A percentile compares a stretch with the other conserved stretches of the same genome.
phyloP scores from a whole-genome alignment of 495 filamentous ascomycete species.

The Talaromyces ruber region DNA sequence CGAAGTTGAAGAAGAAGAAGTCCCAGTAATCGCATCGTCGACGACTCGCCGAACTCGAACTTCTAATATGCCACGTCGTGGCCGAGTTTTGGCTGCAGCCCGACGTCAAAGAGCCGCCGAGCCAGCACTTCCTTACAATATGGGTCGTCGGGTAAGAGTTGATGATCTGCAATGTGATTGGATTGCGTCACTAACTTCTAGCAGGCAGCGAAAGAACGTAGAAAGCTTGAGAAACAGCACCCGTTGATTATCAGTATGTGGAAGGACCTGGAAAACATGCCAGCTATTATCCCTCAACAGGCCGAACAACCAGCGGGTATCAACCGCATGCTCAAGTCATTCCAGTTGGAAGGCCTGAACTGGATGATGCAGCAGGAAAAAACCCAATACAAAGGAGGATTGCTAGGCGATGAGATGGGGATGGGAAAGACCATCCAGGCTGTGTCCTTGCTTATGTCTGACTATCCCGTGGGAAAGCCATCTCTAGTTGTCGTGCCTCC shows the following conservation, averaged over 20 bases:
- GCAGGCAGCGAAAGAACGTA: constrained; percentile 41
- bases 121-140: constrained; percentile 8
- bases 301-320: constrained; percentile 74
- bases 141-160: constrained; percentile 27
- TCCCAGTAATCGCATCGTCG: background rate
- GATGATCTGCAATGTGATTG: background rate
- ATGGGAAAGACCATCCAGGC: constrained; percentile 99
- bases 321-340: constrained; percentile 73
- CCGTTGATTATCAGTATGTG: constrained; percentile 77
- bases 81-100: background rate
- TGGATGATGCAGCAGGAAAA: constrained; percentile 92
- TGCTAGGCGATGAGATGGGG: constrained; percentile 94
- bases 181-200: constrained; percentile 6
- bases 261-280: constrained; percentile 59
- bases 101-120: background rate
- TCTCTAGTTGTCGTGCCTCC: constrained; percentile 89
- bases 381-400: constrained; percentile 74
- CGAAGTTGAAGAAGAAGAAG: background rate
- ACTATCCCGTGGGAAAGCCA: constrained; percentile 73
- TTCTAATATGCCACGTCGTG: background rate
- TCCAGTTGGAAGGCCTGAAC: constrained; percentile 85
- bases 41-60: background rate
- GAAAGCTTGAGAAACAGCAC: constrained; percentile 66
- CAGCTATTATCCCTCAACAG: constrained; percentile 52
- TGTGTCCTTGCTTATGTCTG: constrained; percentile 94